phyloP scores from a whole-genome alignment of 306 rosid genomes.

The Dalbergia oliveri region DNA sequence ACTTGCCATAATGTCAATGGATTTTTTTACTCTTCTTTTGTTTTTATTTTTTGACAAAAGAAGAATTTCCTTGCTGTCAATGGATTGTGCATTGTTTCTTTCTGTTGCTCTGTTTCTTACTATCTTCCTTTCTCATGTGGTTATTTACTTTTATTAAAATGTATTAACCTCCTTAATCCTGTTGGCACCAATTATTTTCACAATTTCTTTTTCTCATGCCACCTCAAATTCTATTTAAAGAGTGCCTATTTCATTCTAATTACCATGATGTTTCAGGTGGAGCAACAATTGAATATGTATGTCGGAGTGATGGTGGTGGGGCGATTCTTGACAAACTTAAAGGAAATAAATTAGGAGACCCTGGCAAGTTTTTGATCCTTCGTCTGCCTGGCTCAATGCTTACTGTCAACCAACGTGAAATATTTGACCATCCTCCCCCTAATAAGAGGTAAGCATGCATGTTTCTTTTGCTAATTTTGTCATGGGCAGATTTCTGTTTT shows the following conservation, averaged over 20 bases:
- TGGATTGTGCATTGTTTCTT: conserved; percentile 22
- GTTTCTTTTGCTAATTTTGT: conserved; percentile 43
- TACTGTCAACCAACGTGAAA: conserved; percentile 86
- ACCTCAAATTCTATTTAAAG: conserved; percentile 14
- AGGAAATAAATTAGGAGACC: conserved; percentile 61
- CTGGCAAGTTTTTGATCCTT: conserved; percentile 73
- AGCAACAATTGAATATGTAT: conserved; percentile 79
- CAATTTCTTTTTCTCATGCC: neutral
- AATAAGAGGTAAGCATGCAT: conserved; percentile 74
- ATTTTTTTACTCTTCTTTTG: too few species aligned
- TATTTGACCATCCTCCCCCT: conserved; percentile 88
- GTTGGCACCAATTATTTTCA: neutral
- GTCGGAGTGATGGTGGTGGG: conserved; percentile 79
- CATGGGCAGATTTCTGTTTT: neutral
- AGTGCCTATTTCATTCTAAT: conserved; percentile 32
- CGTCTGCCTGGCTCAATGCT: conserved; percentile 98
- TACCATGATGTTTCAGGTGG: conserved; percentile 66
- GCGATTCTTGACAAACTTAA: conserved; percentile 86
- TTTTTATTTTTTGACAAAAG: too few species aligned
- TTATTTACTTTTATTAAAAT: conserved; percentile 37
- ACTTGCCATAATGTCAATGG: conserved; percentile 15
- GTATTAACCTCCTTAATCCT: conserved; percentile 16
- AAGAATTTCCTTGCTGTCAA: conserved; percentile 5
- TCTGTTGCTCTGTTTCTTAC: neutral
- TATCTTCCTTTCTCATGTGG: conserved; percentile 21